A percentile compares a stretch with the other conserved stretches of the same genome.
Evolutionary conservation across 768 basidiomycete genomes (phyloP).

Genomic region (Astraeus odoratus): DNA sequence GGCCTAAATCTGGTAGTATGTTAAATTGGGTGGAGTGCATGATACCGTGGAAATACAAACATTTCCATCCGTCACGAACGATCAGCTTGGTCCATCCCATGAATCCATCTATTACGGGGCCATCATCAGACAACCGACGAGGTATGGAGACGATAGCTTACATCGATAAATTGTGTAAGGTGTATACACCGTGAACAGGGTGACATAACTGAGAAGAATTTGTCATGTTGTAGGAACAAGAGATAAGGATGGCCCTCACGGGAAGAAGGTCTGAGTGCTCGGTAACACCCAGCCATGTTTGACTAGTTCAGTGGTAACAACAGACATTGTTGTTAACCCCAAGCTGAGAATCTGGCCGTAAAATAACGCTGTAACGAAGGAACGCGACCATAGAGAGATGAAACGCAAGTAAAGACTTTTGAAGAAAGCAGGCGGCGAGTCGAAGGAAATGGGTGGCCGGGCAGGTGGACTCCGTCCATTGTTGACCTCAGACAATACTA

Average conservation of each 20-base stretch:
- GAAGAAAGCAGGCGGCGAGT: slow-evolving; percentile 1
- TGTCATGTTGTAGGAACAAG: background rate
- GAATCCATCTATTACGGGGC: slow-evolving; percentile 49
- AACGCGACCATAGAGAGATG: slow-evolving; percentile 5
- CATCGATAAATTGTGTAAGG: slow-evolving; percentile 81
- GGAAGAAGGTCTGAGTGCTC: slow-evolving; percentile 69
- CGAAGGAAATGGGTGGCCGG: slow-evolving; percentile 2
- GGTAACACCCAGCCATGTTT: slow-evolving; percentile 57
- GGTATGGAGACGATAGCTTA: slow-evolving; percentile 27
- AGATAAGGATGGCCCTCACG: slow-evolving; percentile 39
- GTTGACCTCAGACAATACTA: background rate
- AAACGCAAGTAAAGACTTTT: slow-evolving; percentile 2
- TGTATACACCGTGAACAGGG: slow-evolving; percentile 62
- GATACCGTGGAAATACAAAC: slow-evolving; percentile 36
- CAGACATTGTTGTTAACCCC: slow-evolving; percentile 17
- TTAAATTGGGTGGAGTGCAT: background rate
- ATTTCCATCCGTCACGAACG: slow-evolving; percentile 74
- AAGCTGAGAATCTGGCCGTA: slow-evolving; percentile 4
- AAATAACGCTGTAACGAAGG: slow-evolving; percentile 1
- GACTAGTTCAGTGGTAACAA: slow-evolving; percentile 68
- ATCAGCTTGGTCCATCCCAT: slow-evolving; percentile 71
- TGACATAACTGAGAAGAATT: slow-evolving; percentile 52
- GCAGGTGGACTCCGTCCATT: background rate
- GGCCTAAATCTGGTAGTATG: slow-evolving; percentile 47
- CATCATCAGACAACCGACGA: background rate